Evolutionary conservation across 306 rosid species (phyloP).

Genomic region (Dicorynia guianensis): DNA sequence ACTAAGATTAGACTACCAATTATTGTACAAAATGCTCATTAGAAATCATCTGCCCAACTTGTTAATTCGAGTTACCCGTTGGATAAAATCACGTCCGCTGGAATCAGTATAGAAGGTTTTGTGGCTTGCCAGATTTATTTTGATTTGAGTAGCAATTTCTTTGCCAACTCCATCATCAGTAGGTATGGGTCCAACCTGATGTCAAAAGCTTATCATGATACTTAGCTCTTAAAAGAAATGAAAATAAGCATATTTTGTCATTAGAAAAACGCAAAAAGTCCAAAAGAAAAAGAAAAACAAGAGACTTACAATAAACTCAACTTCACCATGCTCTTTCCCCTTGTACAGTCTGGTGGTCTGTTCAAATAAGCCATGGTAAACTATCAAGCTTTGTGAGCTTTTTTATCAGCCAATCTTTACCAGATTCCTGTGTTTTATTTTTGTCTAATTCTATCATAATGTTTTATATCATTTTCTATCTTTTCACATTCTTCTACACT

Average conservation of each 20-base stretch:
- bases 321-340: constrained; percentile 93
- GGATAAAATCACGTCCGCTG: constrained; percentile 89
- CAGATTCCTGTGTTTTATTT: constrained; percentile 14
- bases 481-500: constrained; percentile 5
- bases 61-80: constrained; percentile 63
- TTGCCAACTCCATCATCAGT: constrained; percentile 80
- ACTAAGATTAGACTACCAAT: not conserved
- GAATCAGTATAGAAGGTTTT: constrained; percentile 93
- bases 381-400: constrained; percentile 31
- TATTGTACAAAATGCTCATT: not conserved
- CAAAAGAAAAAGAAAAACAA: not conserved
- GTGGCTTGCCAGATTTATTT: constrained; percentile 63
- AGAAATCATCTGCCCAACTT: constrained; percentile 7
- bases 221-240: constrained; percentile 18
- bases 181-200: constrained; percentile 95
- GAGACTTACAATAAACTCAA: constrained; percentile 82
- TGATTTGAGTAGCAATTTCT: constrained; percentile 76
- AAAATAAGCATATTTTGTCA: not conserved
- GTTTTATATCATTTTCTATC: not conserved
- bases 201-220: constrained; percentile 32
- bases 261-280: not conserved
- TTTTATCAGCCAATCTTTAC: not conserved
- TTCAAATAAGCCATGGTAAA: constrained; percentile 35
- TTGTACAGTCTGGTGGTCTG: constrained; percentile 86
- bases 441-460: not conserved